Evolutionary conservation across 1,284 basidiomycete genomes (phyloP).

Genomic region (Psilocybe mexicana): DNA sequence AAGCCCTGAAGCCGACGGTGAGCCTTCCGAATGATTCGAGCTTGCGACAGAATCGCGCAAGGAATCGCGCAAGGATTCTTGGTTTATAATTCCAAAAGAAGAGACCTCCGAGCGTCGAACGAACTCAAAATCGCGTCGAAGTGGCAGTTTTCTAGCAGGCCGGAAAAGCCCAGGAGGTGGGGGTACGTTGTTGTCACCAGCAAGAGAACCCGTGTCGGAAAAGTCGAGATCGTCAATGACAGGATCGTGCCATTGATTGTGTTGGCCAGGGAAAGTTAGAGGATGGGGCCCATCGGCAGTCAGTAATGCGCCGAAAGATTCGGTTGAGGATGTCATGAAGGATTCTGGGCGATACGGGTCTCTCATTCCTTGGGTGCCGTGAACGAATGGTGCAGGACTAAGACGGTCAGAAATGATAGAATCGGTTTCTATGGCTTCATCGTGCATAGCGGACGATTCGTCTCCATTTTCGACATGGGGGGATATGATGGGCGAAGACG

Average conservation of each 20-base stretch:
- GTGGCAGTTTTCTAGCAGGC: constrained; percentile 58
- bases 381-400: constrained; percentile 8
- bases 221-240: constrained; percentile 76
- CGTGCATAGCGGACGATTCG: background rate
- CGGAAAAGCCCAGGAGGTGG: constrained; percentile 57
- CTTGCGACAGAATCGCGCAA: constrained; percentile 42
- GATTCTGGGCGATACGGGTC: constrained; percentile 33
- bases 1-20: constrained; percentile 39
- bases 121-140: constrained; percentile 77
- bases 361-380: constrained; percentile 8
- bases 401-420: background rate
- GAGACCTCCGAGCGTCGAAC: constrained; percentile 72
- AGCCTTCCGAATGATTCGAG: constrained; percentile 39
- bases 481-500: background rate
- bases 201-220: constrained; percentile 68
- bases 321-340: constrained; percentile 50
- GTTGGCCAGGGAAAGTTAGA: constrained; percentile 33
- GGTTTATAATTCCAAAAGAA: constrained; percentile 70
- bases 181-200: constrained; percentile 34
- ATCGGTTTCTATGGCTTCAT: background rate
- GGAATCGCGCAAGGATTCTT: constrained; percentile 47
- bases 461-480: background rate
- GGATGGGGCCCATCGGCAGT: constrained; percentile 33
- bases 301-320: constrained; percentile 57
- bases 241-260: constrained; percentile 56